Base-by-base conservation (phyloP, 805 yeast species). In the Ogataea haglerorum region DNA sequence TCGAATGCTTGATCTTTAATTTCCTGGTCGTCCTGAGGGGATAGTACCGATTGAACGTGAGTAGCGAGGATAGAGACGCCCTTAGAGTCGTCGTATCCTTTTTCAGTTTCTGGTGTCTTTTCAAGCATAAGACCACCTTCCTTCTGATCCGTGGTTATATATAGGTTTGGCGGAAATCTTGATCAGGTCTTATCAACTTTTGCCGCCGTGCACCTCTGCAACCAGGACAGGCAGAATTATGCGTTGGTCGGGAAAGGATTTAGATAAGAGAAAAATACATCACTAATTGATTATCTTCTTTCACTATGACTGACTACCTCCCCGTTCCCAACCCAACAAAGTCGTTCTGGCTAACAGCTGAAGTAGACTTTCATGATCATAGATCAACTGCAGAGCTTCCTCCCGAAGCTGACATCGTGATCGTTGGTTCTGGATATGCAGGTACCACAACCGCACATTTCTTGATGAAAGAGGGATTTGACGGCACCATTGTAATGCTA, bases 371-470 rank as follows among this genome's bases (percentile, higher is more conserved):
- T 25, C 38, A 44, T n/a, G 25, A 36, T 12, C 35, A 36, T 19
- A 46, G 61, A 26, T 42, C 58, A 5, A 47, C 58, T 3, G 21
- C 14, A 10, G 48, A 45, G 2, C 44, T 71, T 10, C 76, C 75
- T 1, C 25, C 43, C 10, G 54, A 57, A 23, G 64, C 60, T 5
- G 74, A 70, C 36, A 55, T 66, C 5, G 57, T 69, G 18, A 63
- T 71, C 34, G 61, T 71, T 27, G 76, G 76, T 6, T 62, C 70
- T 2, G 76, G 76, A 5, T 69, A 69, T 45, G 61, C 73, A 9
- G 76, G 76, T 15, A 51, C 70, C 3, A 54, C 72, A 1, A 56
- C 59, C 10, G 72, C 71, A 0, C 59, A 60, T 45, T 61, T 60
- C 42, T 46, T 66, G 19, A 47, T 56, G 12, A 47, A 61, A 30